phyloP scores from a whole-genome alignment of 768 basidiomycete species.

The Coprinopsis strossmayeri region DNA sequence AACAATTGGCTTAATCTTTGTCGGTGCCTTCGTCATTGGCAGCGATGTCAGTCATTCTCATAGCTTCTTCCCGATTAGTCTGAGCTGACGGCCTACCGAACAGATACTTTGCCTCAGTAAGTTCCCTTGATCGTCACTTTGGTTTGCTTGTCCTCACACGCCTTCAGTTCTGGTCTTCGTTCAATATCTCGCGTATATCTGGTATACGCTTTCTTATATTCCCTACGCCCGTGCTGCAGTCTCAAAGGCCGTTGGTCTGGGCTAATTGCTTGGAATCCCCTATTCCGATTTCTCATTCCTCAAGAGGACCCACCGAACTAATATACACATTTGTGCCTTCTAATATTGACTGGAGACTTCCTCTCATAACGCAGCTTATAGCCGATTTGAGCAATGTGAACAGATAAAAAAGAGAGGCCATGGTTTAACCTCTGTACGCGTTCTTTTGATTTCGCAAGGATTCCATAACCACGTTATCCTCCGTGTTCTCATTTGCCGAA shows the following conservation, averaged over 20 bases:
- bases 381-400: not conserved
- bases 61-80: not conserved
- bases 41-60: constrained; percentile 48
- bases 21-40: constrained; percentile 73
- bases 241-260: constrained; percentile 53
- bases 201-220: constrained; percentile 86
- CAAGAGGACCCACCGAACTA: too few relatives aligned
- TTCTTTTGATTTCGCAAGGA: constrained; percentile 82
- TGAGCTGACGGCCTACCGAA: too few relatives aligned
- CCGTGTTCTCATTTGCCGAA: constrained; percentile 30
- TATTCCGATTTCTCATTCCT: not conserved
- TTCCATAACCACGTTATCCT: constrained; percentile 62
- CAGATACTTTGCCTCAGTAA: constrained; percentile 67
- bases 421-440: constrained; percentile 55
- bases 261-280: constrained; percentile 14
- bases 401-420: too few relatives aligned
- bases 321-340: too few relatives aligned
- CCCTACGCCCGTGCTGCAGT: constrained; percentile 82
- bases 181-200: constrained; percentile 87
- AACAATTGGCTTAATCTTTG: constrained; percentile 76
- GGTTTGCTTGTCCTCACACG: not conserved
- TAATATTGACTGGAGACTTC: constrained; percentile 3
- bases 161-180: constrained; percentile 79
- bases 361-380: not conserved
- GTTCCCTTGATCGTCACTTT: too few relatives aligned